Evolutionary conservation across 345 rosid species (phyloP).

Genomic region (Arabidopsis thaliana): TAIR10.1 NC_003074.8:8667501-8668000

Average conservation of each 20-base stretch:
- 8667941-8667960: too few species aligned
- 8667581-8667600: conserved; percentile 32
- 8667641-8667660: neutral
- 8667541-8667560: conserved; percentile 16
- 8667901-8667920: conserved; percentile 13
- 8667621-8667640: neutral
- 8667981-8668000: too few species aligned
- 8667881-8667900: conserved; percentile 17
- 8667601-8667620: conserved; percentile 29
- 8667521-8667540: conserved; percentile 19
- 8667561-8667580: neutral
- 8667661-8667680: conserved; percentile 25
- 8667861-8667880: neutral
- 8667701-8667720: conserved; percentile 8
- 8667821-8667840: conserved; percentile 36
- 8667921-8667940: too few species aligned
- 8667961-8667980: neutral
- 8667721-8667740: conserved; percentile 37
- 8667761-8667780: conserved; percentile 41
- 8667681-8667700: conserved; percentile 21
- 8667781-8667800: conserved; percentile 13
- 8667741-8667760: neutral
- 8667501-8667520: conserved; percentile 26
- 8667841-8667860: too few species aligned
- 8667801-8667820: conserved; percentile 7